A percentile compares a stretch with the other conserved stretches of the same genome.
phyloP scores from a whole-genome alignment of 495 filamentous ascomycete genomes.

The Staphylotrichum tortipilum region DNA sequence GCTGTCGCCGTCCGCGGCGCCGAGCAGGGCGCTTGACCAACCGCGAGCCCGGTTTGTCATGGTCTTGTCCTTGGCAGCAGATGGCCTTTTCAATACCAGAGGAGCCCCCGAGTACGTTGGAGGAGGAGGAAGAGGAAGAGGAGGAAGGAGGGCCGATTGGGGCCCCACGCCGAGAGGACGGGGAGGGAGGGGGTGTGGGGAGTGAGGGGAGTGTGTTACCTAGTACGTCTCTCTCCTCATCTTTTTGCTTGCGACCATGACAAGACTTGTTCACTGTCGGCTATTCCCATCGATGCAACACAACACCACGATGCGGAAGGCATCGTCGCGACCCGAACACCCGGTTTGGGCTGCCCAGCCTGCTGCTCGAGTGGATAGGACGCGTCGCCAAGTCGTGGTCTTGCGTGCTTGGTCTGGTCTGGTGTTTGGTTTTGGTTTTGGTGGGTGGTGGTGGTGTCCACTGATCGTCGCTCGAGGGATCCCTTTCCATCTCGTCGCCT shows the following conservation, averaged over 20 bases:
- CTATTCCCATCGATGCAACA: neutral
- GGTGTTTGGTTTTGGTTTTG: no score
- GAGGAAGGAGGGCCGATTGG: neutral
- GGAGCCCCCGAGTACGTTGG: neutral
- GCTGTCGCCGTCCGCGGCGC: neutral
- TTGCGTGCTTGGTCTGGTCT: no score
- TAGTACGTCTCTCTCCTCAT: no score
- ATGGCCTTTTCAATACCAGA: neutral
- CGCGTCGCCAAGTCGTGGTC: no score
- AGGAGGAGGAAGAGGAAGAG: neutral
- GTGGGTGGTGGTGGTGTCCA: no score
- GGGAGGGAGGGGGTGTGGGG: no score
- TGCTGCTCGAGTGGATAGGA: no score
- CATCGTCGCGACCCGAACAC: conserved; percentile 4
- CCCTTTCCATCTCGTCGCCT: no score
- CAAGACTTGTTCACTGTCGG: neutral
- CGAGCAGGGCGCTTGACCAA: neutral
- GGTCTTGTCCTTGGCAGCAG: neutral
- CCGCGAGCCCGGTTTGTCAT: neutral
- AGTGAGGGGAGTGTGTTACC: no score
- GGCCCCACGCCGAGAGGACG: neutral
- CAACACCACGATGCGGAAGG: neutral
- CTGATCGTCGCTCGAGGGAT: no score
- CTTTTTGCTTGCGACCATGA: neutral
- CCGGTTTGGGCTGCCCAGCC: neutral